Evolutionary conservation across 108 stramenopile genomes (phyloP), one percentile per base, ranked within the genome.

Genomic region (Fistulifera solaris): DNA sequence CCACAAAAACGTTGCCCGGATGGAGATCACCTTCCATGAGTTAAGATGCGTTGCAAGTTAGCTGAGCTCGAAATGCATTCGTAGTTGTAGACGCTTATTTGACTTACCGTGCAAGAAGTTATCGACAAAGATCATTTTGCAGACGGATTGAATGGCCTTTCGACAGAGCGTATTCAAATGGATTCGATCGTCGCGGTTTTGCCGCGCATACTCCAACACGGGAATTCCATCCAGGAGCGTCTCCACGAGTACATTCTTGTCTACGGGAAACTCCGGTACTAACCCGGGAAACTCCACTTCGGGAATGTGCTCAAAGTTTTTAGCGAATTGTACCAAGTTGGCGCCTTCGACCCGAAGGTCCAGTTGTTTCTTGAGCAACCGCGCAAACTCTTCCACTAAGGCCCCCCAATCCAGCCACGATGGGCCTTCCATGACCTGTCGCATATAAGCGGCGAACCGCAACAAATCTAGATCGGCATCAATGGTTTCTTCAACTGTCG

Each of bases 311-410:
- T 65, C 70, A 76, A 87, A 86, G 47, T 93, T 78, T 21, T 66
- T 49, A 22, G 75, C 70, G 56, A 89, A 93, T 38, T 77, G 42
- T 46, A 67, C 56, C 26, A 93, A 57, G 52, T 93, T 83, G 22
- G 64, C 46, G n/a, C 90, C 88, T 60, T 95, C 94, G 49, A 74
- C 54, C 0, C 72, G 65, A 23, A 93, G 58, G 71, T 95, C 94
- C 43, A 93, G 62, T 62, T 95, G 94, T 3, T 76, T 72, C 21
- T 76, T 27, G 76, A 95, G 74, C 27, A 78, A 57, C 54, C 76
- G 71, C 3, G 78, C 75, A 60, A 95, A 93, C 59, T 93, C 87
- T 42, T 83, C 80, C n/a, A 87, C 82, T 26, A 76, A 70, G 41
- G 83, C 88, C 35, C 71, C 57, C 57, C 71, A 35, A 61, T 78